Evolutionary conservation across 1,284 basidiomycete genomes (phyloP).

Genomic region (Filobasidium uniguttulatum): DNA sequence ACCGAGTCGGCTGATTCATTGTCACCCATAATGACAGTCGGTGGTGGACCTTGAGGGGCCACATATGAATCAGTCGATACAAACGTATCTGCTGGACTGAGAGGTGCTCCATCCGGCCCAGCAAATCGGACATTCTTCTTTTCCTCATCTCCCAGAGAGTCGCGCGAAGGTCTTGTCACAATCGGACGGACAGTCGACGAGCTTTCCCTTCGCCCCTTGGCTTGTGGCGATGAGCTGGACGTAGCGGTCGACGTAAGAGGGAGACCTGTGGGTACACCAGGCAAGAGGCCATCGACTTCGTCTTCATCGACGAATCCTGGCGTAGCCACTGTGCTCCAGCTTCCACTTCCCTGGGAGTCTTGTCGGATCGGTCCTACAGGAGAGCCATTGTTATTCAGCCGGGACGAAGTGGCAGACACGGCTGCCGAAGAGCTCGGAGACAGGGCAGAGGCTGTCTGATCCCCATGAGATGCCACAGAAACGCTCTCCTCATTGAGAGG

Average conservation of each 20-base stretch:
- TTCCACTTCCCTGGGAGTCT: slow-evolving; percentile 16
- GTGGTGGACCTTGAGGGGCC: slow-evolving; percentile 29
- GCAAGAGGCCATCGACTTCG: background rate
- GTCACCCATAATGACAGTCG: slow-evolving; percentile 18
- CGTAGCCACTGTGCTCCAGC: slow-evolving; percentile 34
- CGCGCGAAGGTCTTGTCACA: slow-evolving; percentile 1
- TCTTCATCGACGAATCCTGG: slow-evolving; percentile 21
- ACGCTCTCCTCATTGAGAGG: background rate
- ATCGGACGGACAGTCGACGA: background rate
- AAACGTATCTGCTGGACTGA: slow-evolving; percentile 26
- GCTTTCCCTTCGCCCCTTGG: background rate
- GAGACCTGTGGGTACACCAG: too few species aligned
- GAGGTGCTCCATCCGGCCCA: slow-evolving; percentile 34
- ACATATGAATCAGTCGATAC: slow-evolving; percentile 25
- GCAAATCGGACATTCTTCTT: slow-evolving; percentile 32
- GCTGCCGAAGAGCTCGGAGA: too few species aligned
- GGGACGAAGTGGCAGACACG: too few species aligned
- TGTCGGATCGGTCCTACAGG: background rate
- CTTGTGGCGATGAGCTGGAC: slow-evolving; percentile 2
- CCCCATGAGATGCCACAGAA: too few species aligned
- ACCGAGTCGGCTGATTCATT: background rate
- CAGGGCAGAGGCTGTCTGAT: too few species aligned
- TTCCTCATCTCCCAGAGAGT: too few species aligned
- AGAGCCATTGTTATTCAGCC: too few species aligned
- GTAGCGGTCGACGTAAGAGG: background rate